phyloP scores from a whole-genome alignment of 371 early-diverging fungal species.

The Mortierella sp. region DNA sequence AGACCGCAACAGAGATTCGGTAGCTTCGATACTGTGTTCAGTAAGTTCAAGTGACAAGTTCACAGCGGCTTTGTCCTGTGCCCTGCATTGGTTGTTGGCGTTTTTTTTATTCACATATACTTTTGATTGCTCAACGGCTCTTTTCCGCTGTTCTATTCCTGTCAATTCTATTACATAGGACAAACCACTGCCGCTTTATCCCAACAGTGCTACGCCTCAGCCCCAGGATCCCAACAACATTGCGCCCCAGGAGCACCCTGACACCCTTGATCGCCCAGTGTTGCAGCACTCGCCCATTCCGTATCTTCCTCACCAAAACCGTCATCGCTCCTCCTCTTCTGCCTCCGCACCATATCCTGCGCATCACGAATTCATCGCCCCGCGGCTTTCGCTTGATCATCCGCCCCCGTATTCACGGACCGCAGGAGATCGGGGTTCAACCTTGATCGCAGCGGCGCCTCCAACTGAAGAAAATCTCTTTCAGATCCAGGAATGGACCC shows the following conservation, averaged over 20 bases:
- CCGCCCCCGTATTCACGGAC: conserved; percentile 37
- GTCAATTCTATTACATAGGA: conserved; percentile 8
- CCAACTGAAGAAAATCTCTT: conserved; percentile 29
- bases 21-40: too few species aligned
- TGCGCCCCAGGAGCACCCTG: too few species aligned
- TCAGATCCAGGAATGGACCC: conserved; percentile 23
- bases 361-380: neutral
- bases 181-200: conserved; percentile 33
- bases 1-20: too few species aligned
- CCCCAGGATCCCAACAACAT: neutral
- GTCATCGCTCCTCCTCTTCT: conserved; percentile 1
- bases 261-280: neutral
- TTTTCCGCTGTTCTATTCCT: conserved; percentile 1
- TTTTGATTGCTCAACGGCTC: too few species aligned
- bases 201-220: neutral
- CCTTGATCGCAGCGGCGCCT: conserved; percentile 22
- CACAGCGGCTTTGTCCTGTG: too few species aligned
- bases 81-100: neutral
- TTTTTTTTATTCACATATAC: neutral
- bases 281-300: neutral
- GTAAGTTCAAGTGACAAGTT: too few species aligned
- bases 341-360: neutral
- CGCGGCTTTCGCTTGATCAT: conserved; percentile 17
- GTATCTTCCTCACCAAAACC: conserved; percentile 4
- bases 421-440: conserved; percentile 27